Percentiles rank a stretch among this genome's conserved stretches.
These are phyloP conservation scores for Ceratorhiza oryzae-sativae DNA, from an alignment of 1,284 basidiomycete species.

Conservation along the genomic window DNA sequence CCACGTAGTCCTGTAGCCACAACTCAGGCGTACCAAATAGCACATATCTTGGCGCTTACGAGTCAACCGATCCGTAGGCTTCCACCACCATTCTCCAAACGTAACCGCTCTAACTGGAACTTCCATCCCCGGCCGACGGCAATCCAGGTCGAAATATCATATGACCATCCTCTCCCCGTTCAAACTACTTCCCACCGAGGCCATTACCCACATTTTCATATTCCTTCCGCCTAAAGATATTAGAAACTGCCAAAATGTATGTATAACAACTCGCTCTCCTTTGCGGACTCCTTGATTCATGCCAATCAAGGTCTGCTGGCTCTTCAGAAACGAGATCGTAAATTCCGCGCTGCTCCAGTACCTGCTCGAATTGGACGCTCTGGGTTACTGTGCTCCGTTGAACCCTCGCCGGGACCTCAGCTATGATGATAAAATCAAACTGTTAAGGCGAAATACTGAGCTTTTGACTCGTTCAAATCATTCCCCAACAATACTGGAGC, in stretches of 20 bases:
- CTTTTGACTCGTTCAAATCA: not conserved
- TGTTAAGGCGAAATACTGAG: not conserved
- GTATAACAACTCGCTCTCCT: not conserved
- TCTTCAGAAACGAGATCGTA: not conserved
- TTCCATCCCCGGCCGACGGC: too few species aligned
- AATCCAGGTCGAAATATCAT: too few species aligned
- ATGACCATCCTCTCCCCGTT: not conserved
- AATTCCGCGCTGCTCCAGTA: constrained; percentile 10
- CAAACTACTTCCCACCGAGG: not conserved
- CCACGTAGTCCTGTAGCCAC: not conserved
- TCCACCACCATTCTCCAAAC: not conserved
- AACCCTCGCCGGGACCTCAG: not conserved
- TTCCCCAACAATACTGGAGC: not conserved
- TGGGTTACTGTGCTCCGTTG: constrained; percentile 10
- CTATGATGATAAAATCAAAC: constrained; percentile 3
- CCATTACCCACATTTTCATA: constrained; percentile 2
- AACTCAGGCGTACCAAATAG: not conserved
- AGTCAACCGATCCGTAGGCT: not conserved
- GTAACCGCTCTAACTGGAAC: not conserved
- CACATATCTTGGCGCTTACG: constrained; percentile 4
- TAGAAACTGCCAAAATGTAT: constrained; percentile 3
- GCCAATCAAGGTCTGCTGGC: not conserved
- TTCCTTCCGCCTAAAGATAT: constrained; percentile 16
- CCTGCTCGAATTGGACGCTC: constrained; percentile 3
- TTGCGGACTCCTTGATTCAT: not conserved